phyloP scores from a whole-genome alignment of 2,329 filamentous ascomycete species.

The Plenodomus tracheiphilus region DNA sequence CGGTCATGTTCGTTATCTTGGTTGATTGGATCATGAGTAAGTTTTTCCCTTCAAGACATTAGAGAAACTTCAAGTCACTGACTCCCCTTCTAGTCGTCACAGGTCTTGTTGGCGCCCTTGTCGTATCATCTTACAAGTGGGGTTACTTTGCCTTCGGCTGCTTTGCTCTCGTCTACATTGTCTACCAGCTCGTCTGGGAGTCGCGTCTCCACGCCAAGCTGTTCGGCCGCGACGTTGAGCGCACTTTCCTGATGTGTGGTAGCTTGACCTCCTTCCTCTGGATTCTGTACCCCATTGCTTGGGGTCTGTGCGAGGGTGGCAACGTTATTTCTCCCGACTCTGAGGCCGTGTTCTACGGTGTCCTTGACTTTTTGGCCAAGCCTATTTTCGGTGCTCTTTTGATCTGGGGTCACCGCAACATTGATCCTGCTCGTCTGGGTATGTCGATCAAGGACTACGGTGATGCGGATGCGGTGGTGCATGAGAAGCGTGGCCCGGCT shows the following conservation, averaged over 20 bases:
- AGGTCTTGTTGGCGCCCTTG: slow-evolving; percentile 67
- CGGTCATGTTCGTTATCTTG: slow-evolving; percentile 64
- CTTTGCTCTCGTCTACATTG: slow-evolving; percentile 60
- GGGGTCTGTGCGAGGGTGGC: slow-evolving; percentile 63
- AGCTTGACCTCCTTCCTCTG: slow-evolving; percentile 63
- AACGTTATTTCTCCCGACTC: slow-evolving; percentile 68
- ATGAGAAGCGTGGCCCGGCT: slow-evolving; percentile 21
- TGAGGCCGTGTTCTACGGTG: slow-evolving; percentile 69
- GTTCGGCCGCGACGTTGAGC: slow-evolving; percentile 58
- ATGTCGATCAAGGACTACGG: slow-evolving; percentile 54
- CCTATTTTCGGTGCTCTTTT: slow-evolving; percentile 65
- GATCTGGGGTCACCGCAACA: slow-evolving; percentile 65
- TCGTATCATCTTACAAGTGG: slow-evolving; percentile 67
- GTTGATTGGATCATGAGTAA: slow-evolving; percentile 63
- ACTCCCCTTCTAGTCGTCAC: slow-evolving; percentile 51
- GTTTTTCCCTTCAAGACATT: not conserved
- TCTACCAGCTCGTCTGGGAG: slow-evolving; percentile 62
- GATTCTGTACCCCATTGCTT: slow-evolving; percentile 65
- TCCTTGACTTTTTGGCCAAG: slow-evolving; percentile 68
- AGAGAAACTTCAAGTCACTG: not conserved
- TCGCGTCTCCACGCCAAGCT: slow-evolving; percentile 59
- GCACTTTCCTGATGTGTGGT: slow-evolving; percentile 60
- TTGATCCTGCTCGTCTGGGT: slow-evolving; percentile 61
- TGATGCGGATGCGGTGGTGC: slow-evolving; percentile 38
- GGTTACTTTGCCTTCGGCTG: slow-evolving; percentile 64